Evolutionary conservation across 2,329 filamentous ascomycete species (phyloP).

Genomic region (Cercospora beticola): DNA sequence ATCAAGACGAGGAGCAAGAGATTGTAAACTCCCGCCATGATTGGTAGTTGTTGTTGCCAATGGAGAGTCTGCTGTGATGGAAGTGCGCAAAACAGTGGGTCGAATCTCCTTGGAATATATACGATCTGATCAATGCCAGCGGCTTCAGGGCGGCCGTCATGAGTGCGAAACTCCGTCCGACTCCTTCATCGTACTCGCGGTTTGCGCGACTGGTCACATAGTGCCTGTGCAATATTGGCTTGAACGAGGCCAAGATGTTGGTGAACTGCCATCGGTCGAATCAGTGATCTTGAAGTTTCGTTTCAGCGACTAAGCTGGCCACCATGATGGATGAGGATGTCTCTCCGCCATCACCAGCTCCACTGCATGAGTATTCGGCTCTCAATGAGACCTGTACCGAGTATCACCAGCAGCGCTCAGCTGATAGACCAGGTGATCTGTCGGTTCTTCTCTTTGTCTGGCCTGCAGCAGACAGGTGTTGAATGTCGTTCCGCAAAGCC

Average conservation of each 20-base stretch:
- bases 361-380: background rate
- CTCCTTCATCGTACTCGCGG: background rate
- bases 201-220: background rate
- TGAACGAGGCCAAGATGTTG: background rate
- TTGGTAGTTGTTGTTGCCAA: background rate
- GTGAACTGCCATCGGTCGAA: background rate
- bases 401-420: background rate
- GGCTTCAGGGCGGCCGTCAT: background rate
- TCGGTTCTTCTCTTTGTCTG: background rate
- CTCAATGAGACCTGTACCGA: background rate
- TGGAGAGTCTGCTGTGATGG: background rate
- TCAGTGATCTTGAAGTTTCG: background rate
- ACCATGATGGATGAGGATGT: background rate
- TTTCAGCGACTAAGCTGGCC: background rate
- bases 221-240: constrained; percentile 5
- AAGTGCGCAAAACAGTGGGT: background rate
- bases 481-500: background rate
- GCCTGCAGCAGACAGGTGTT: background rate
- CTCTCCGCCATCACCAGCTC: background rate
- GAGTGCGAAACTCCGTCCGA: background rate
- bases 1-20: background rate
- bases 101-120: background rate
- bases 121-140: background rate
- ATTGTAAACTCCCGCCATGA: background rate
- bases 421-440: background rate